phyloP scores from a whole-genome alignment of 179 eudicot species.

The Vitellaria paradoxa region DNA sequence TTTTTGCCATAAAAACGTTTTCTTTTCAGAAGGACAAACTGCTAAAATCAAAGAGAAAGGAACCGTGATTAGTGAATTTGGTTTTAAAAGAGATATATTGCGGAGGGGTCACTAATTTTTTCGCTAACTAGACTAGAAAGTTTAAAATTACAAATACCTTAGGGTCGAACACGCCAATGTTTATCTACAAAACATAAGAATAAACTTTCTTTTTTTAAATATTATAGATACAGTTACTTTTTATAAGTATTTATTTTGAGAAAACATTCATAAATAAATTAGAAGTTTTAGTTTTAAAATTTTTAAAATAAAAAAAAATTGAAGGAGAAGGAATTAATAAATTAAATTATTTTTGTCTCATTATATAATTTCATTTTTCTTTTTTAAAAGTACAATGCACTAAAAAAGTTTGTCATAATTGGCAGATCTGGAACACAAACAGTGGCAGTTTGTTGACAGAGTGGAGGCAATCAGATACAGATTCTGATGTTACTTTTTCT shows the following conservation, averaged over 20 bases:
- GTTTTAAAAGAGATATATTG: background rate
- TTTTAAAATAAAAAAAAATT: no score
- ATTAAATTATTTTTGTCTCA: no score
- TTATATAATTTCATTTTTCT: no score
- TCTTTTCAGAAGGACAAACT: background rate
- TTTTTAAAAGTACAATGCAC: background rate
- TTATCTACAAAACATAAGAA: no score
- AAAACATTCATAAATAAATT: no score
- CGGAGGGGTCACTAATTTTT: background rate
- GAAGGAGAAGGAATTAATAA: no score
- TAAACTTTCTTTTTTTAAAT: no score
- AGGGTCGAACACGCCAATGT: no score
- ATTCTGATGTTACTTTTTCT: conserved; percentile 19
- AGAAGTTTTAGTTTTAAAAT: no score
- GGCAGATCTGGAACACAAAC: conserved; percentile 36
- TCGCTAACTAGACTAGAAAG: background rate
- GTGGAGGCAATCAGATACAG: conserved; percentile 23
- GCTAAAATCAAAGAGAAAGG: background rate
- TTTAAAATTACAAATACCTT: background rate
- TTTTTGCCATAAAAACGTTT: background rate
- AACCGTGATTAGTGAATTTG: background rate
- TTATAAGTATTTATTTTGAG: no score
- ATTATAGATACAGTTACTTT: no score
- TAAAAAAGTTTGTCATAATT: background rate
- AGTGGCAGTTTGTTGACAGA: conserved; percentile 26